Evolutionary conservation across 176 grass and related monocot genomes (phyloP).

Genomic region (Oryza glaberrima): DNA sequence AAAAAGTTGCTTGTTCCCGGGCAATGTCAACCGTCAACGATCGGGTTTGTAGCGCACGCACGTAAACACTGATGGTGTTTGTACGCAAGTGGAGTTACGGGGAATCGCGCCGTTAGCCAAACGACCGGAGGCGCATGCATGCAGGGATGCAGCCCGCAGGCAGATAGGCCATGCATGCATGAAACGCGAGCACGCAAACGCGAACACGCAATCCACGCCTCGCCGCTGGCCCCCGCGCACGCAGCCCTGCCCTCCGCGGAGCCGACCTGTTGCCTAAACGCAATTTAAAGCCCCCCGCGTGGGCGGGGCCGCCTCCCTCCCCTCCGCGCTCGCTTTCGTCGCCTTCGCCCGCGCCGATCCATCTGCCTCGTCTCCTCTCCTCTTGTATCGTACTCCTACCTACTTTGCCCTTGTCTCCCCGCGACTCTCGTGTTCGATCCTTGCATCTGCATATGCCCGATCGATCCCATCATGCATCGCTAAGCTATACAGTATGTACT

Average conservation of each 20-base stretch:
- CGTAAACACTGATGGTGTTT: too few relatives aligned
- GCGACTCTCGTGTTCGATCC: too few relatives aligned
- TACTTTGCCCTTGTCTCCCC: too few relatives aligned
- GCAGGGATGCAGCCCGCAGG: background rate
- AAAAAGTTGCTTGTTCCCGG: background rate
- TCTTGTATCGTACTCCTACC: too few relatives aligned
- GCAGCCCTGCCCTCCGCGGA: conserved; percentile 34
- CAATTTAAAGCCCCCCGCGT: conserved; percentile 38
- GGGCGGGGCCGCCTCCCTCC: conserved; percentile 12
- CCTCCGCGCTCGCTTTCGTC: background rate
- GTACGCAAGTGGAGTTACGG: background rate
- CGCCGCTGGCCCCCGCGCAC: conserved; percentile 33
- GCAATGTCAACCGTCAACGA: too few relatives aligned
- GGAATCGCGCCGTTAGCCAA: conserved; percentile 36
- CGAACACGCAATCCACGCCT: background rate
- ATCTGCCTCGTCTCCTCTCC: too few relatives aligned
- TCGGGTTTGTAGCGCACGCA: background rate
- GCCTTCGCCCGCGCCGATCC: too few relatives aligned
- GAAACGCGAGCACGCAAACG: background rate
- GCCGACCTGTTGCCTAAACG: conserved; percentile 25
- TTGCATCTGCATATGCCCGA: too few relatives aligned
- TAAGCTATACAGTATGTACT: too few relatives aligned
- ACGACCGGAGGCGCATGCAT: background rate
- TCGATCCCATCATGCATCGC: too few relatives aligned
- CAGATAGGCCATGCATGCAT: too few relatives aligned